Conservation (phyloP, 805 yeast species). For the Debaryomyces castellii region DNA sequence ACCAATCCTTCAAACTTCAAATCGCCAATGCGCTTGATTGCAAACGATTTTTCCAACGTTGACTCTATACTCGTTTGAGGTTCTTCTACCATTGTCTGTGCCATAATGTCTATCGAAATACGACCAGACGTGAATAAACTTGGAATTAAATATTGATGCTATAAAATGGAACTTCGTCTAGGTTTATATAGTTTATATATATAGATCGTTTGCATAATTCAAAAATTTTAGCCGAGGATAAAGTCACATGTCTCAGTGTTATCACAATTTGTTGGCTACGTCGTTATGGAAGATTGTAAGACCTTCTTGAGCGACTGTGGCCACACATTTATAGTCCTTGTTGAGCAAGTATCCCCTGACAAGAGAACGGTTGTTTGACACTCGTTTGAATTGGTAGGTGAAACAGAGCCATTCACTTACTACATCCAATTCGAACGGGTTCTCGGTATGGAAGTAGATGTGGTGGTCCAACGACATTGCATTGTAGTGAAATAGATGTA, state of each 20-base stretch:
- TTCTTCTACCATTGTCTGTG: not conserved
- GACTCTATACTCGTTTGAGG: slow-evolving; percentile 2
- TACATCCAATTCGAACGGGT: slow-evolving; percentile 23
- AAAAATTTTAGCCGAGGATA: slow-evolving; percentile 1
- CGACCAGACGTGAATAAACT: no score
- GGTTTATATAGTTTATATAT: not conserved
- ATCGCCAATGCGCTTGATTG: slow-evolving; percentile 4
- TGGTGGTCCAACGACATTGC: slow-evolving; percentile 49
- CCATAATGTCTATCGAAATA: not conserved
- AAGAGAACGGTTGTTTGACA: slow-evolving; percentile 34
- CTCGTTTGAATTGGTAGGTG: slow-evolving; percentile 34
- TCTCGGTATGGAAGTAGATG: slow-evolving; percentile 37
- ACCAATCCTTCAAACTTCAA: slow-evolving; percentile 17
- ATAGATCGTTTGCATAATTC: not conserved
- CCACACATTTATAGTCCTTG: slow-evolving; percentile 30
- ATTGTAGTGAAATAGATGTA: slow-evolving; percentile 40
- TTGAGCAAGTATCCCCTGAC: slow-evolving; percentile 38
- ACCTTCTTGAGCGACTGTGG: slow-evolving; percentile 44
- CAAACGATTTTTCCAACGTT: slow-evolving; percentile 12
- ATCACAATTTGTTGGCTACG: not conserved
- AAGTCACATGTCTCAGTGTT: not conserved
- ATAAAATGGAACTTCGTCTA: not conserved
- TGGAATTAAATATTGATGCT: not conserved
- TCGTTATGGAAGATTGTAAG: slow-evolving; percentile 24
- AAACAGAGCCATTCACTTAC: slow-evolving; percentile 38